Percentiles rank a stretch among this genome's conserved stretches.
These are phyloP conservation scores for Amylostereum areolatum DNA, from an alignment of 1,284 basidiomycete species.

Conservation along the genomic window DNA sequence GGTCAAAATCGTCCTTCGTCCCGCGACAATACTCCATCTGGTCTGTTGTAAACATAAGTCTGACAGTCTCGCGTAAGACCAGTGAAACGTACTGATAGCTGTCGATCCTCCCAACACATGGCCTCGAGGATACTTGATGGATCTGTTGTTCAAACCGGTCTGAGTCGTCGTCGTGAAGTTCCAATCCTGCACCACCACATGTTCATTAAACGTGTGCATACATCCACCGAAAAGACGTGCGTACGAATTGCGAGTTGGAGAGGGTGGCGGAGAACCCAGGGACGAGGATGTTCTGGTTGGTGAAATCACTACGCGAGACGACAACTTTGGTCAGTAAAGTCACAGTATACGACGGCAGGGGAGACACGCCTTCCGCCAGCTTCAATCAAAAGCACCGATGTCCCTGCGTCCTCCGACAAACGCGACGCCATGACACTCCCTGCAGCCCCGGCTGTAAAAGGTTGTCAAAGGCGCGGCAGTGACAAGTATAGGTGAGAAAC, in stretches of 20 bases:
- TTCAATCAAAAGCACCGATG: conserved; percentile 15
- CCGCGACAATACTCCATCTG: conserved; percentile 31
- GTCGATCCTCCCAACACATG: conserved; percentile 26
- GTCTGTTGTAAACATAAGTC: conserved; percentile 17
- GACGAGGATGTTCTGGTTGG: too few relatives aligned
- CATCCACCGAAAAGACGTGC: too few relatives aligned
- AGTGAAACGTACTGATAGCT: conserved; percentile 23
- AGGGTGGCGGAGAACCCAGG: too few relatives aligned
- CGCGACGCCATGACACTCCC: conserved; percentile 16
- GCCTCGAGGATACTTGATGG: conserved; percentile 23
- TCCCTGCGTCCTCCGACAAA: conserved; percentile 10
- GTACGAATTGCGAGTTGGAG: too few relatives aligned
- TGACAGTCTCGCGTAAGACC: background rate
- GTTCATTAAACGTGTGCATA: too few relatives aligned
- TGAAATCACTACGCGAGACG: too few relatives aligned
- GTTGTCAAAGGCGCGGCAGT: too few relatives aligned
- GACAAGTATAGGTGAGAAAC: too few relatives aligned
- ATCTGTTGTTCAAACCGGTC: conserved; percentile 19
- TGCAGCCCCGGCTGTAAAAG: conserved; percentile 12
- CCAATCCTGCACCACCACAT: conserved; percentile 15
- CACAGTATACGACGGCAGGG: too few relatives aligned
- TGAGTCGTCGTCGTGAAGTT: conserved; percentile 25
- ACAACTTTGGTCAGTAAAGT: too few relatives aligned
- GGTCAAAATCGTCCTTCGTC: conserved; percentile 29
- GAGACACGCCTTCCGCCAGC: conserved; percentile 14